Evolutionary conservation across 1,139 yeast genomes (phyloP).

Genomic region (Blastobotrys ciferrii): DNA sequence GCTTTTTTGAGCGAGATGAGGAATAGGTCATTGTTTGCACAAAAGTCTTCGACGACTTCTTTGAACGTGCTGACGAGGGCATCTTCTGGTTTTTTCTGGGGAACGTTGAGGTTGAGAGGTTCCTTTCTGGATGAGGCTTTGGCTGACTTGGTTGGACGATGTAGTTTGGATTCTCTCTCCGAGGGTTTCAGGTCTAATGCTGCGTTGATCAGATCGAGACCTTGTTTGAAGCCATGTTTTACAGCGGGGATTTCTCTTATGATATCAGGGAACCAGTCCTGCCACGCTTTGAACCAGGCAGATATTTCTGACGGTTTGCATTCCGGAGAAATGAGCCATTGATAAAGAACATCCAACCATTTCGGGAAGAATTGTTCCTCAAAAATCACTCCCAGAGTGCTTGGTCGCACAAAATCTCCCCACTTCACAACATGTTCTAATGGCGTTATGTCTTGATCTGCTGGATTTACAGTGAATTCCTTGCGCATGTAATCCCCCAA

Average conservation of each 20-base stretch:
- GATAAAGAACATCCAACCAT: conserved; percentile 33
- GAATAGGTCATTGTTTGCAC: conserved; percentile 39
- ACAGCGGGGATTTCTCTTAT: conserved; percentile 27
- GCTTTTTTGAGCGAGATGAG: conserved; percentile 36
- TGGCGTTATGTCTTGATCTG: conserved; percentile 31
- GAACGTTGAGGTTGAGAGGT: background rate
- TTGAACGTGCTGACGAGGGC: conserved; percentile 37
- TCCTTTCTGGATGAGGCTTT: background rate
- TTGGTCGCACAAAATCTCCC: conserved; percentile 28
- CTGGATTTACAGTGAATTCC: conserved; percentile 33
- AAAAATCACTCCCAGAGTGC: conserved; percentile 30
- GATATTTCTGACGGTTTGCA: conserved; percentile 26
- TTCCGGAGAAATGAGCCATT: conserved; percentile 32
- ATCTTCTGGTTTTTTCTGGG: background rate
- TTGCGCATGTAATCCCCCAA: conserved; percentile 32
- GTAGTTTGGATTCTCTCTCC: background rate
- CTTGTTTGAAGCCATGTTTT: conserved; percentile 29
- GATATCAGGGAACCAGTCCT: conserved; percentile 29
- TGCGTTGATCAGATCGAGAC: conserved; percentile 38
- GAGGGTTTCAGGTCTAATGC: conserved; percentile 31
- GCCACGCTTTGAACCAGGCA: conserved; percentile 37
- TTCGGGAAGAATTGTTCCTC: conserved; percentile 36
- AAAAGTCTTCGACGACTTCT: conserved; percentile 50
- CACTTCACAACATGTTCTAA: conserved; percentile 31
- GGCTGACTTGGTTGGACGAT: background rate